Evolutionary conservation across 495 filamentous ascomycete genomes (phyloP).

Genomic region (Penicillium lividum): DNA sequence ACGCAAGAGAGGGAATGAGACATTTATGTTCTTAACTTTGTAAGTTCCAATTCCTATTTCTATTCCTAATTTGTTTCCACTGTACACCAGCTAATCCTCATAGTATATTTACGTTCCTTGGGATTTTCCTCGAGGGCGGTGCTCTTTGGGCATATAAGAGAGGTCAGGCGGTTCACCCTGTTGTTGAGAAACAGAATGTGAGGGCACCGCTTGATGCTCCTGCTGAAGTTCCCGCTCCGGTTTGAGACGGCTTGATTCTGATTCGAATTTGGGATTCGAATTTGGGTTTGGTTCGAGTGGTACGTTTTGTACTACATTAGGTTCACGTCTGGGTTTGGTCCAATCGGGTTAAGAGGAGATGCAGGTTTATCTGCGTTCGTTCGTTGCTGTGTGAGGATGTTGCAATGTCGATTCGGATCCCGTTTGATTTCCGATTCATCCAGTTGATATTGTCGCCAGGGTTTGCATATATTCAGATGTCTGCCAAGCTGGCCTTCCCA

Average conservation of each 20-base stretch:
- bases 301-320: background rate
- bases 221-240: slow-evolving; percentile 18
- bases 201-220: slow-evolving; percentile 35
- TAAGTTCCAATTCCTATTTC: slow-evolving; percentile 32
- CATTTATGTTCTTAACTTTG: slow-evolving; percentile 65
- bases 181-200: slow-evolving; percentile 28
- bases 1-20: slow-evolving; percentile 51
- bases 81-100: background rate
- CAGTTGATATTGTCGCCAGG: background rate
- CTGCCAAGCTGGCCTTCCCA: background rate
- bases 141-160: slow-evolving; percentile 49
- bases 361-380: background rate
- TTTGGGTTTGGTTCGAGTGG: background rate
- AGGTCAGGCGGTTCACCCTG: slow-evolving; percentile 18
- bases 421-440: background rate
- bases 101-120: slow-evolving; percentile 50
- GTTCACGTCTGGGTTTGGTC: background rate
- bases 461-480: background rate
- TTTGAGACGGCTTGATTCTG: background rate
- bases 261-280: background rate
- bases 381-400: background rate
- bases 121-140: slow-evolving; percentile 54
- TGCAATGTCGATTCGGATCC: background rate
- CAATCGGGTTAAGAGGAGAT: background rate
- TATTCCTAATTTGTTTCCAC: background rate